A percentile compares a stretch with the other conserved stretches of the same genome.
These are phyloP conservation scores for Pythium rishiriense DNA, from an alignment of 352 stramenopile genomes.

Conservation along the genomic window DNA sequence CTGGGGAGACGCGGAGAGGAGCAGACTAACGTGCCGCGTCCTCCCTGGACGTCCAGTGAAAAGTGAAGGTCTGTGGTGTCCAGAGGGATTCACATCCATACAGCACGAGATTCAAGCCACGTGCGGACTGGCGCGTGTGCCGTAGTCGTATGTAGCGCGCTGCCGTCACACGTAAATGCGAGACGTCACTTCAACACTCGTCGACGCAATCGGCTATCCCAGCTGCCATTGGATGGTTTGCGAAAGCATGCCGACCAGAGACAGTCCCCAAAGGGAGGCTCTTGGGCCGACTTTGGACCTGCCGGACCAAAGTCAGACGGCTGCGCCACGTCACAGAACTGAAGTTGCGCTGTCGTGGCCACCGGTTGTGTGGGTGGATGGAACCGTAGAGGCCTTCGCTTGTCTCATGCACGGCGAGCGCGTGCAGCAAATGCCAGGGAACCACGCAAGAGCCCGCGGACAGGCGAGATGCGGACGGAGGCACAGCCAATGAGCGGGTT, in stretches of 20 bases:
- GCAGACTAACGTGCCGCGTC: too few species aligned
- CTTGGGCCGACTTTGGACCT: background rate
- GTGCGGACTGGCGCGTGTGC: background rate
- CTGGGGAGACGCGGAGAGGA: too few species aligned
- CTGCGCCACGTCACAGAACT: conserved; percentile 21
- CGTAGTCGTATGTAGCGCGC: conserved; percentile 1
- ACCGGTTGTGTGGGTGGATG: background rate
- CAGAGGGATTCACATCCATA: background rate
- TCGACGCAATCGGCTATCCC: conserved; percentile 2
- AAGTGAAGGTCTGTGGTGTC: too few species aligned
- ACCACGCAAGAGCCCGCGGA: too few species aligned
- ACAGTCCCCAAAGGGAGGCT: background rate
- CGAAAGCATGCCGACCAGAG: background rate
- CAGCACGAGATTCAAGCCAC: background rate
- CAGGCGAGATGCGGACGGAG: too few species aligned
- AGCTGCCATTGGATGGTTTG: conserved; percentile 9
- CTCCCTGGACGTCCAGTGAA: background rate
- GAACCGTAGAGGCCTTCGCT: too few species aligned
- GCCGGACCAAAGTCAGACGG: background rate
- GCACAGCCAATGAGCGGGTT: background rate
- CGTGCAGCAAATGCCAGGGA: background rate
- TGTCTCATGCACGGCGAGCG: background rate
- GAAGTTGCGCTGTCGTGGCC: conserved; percentile 11
- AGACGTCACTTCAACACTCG: conserved; percentile 25
- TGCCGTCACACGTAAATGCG: background rate